Conservation (phyloP, 1,284 basidiomycete species). For the Rhodofomes roseus region DNA sequence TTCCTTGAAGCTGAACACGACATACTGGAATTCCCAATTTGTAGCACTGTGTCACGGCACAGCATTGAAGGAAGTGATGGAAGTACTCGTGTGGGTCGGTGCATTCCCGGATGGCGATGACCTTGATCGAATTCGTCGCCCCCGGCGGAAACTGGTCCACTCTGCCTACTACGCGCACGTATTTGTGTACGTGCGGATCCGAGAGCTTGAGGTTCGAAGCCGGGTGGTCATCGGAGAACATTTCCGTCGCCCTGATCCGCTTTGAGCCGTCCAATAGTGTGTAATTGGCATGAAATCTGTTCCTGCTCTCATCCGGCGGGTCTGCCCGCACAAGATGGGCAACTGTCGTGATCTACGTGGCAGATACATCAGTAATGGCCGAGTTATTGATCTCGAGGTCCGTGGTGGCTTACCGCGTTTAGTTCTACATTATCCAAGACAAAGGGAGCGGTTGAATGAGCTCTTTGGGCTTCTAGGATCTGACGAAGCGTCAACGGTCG, state of each 20-base stretch:
- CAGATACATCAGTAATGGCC: constrained; percentile 28
- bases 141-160: constrained; percentile 3
- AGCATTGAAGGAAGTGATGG: constrained; percentile 53
- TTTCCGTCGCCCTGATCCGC: constrained; percentile 18
- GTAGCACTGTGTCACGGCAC: constrained; percentile 39
- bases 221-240: constrained; percentile 5
- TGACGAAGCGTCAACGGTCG: constrained; percentile 64
- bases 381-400: constrained; percentile 17
- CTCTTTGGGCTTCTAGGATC: constrained; percentile 45
- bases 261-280: constrained; percentile 33
- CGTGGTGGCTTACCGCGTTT: constrained; percentile 13
- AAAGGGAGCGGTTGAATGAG: constrained; percentile 50
- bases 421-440: constrained; percentile 52
- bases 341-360: constrained; percentile 41
- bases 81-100: constrained; percentile 54
- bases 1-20: background rate
- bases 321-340: constrained; percentile 29
- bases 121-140: constrained; percentile 42
- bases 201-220: background rate
- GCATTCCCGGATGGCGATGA: constrained; percentile 42
- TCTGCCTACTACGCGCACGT: constrained; percentile 24
- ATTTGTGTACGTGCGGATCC: constrained; percentile 2
- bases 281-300: constrained; percentile 30
- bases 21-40: constrained; percentile 29
- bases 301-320: constrained; percentile 34